Conservation (phyloP, 371 early-diverging fungal species). For the Capillidium heterosporum region DNA sequence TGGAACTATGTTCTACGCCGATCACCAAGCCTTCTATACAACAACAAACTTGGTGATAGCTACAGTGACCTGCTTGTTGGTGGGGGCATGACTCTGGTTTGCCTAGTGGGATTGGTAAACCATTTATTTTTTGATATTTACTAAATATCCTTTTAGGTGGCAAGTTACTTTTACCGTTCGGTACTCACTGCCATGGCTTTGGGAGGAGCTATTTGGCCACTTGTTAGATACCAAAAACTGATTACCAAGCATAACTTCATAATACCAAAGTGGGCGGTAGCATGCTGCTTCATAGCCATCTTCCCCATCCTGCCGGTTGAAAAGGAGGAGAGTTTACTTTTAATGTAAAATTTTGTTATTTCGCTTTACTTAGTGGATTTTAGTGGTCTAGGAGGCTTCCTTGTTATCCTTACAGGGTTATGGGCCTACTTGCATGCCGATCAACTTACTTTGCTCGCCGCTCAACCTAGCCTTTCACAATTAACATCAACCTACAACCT, state of each 20-base stretch:
- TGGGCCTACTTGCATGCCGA: background rate
- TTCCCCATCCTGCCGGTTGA: slow-evolving; percentile 81
- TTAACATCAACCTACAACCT: too few relatives aligned
- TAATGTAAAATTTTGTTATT: slow-evolving; percentile 36
- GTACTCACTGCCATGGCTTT: slow-evolving; percentile 31
- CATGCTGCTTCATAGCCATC: slow-evolving; percentile 49
- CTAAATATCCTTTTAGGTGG: slow-evolving; percentile 43
- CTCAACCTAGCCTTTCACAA: too few relatives aligned
- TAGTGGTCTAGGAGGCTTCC: slow-evolving; percentile 13
- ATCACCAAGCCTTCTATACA: too few relatives aligned
- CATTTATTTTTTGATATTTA: background rate
- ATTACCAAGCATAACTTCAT: background rate
- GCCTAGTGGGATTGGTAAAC: slow-evolving; percentile 50
- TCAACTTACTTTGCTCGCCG: background rate
- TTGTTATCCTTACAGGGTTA: slow-evolving; percentile 4
- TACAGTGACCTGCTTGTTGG: slow-evolving; percentile 8
- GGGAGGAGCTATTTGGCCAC: slow-evolving; percentile 36
- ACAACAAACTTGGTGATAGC: slow-evolving; percentile 15
- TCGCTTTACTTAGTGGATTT: background rate
- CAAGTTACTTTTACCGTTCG: slow-evolving; percentile 53
- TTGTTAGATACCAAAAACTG: slow-evolving; percentile 21
- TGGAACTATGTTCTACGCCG: slow-evolving; percentile 51
- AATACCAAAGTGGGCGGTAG: slow-evolving; percentile 29
- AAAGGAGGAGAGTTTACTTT: slow-evolving; percentile 43
- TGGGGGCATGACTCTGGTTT: slow-evolving; percentile 15